Evolutionary conservation across 2,329 filamentous ascomycete species (phyloP).

Genomic region (Alternaria tenuissima): DNA sequence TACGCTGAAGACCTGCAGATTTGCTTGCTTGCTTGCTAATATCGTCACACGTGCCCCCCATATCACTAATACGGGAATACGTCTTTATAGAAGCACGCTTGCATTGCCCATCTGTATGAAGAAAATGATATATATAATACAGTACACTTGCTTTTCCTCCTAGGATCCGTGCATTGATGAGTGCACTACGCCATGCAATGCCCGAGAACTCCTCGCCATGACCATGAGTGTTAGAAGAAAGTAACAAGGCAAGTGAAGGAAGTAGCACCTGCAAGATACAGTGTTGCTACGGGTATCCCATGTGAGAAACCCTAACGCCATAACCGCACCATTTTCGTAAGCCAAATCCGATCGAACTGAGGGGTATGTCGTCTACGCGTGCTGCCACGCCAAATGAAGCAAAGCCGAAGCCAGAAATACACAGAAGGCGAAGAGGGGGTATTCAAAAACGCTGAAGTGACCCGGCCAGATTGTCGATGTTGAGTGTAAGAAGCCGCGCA

Average conservation of each 20-base stretch:
- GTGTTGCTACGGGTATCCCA: conserved; percentile 41
- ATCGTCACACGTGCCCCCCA: background rate
- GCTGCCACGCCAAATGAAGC: conserved; percentile 32
- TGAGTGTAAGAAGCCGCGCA: conserved; percentile 3
- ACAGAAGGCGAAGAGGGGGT: conserved; percentile 27
- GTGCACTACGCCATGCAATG: conserved; percentile 38
- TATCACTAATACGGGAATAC: background rate
- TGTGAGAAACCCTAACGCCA: conserved; percentile 38
- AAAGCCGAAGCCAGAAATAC: conserved; percentile 34
- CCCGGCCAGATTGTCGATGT: conserved; percentile 9
- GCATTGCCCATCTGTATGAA: conserved; percentile 13
- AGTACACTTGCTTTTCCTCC: conserved; percentile 38
- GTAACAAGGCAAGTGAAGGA: conserved; percentile 32
- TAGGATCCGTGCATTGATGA: conserved; percentile 22
- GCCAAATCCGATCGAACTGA: conserved; percentile 26
- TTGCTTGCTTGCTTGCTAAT: background rate
- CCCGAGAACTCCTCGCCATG: conserved; percentile 40
- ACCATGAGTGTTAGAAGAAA: conserved; percentile 29
- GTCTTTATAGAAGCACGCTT: conserved; percentile 1
- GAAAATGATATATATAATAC: conserved; percentile 24
- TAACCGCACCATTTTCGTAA: conserved; percentile 31
- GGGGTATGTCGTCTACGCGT: conserved; percentile 30
- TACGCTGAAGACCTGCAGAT: background rate
- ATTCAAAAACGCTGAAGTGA: conserved; percentile 8
- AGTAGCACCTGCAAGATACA: conserved; percentile 28